These are phyloP conservation scores for Boletellus deceptivus DNA, from an alignment of 1,284 basidiomycete genomes.

Conservation along the genomic window DNA sequence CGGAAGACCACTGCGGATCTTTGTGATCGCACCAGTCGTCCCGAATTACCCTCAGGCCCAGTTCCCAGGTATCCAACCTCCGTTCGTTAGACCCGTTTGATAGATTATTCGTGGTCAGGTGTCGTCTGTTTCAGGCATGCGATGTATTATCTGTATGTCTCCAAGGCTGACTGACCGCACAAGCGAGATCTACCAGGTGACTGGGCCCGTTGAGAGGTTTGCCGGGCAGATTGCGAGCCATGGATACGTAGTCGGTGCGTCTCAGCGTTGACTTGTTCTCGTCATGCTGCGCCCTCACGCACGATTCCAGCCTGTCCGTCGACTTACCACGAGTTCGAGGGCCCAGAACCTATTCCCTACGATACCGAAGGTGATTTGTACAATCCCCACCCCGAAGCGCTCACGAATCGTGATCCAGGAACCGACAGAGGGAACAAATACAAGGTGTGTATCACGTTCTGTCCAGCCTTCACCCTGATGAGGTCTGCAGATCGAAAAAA, in stretches of 20 bases:
- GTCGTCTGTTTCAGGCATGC: constrained; percentile 77
- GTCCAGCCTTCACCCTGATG: constrained; percentile 11
- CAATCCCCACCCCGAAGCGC: not conserved
- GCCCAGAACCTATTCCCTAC: constrained; percentile 83
- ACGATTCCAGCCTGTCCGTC: constrained; percentile 66
- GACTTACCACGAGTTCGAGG: constrained; percentile 87
- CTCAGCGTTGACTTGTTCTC: not conserved
- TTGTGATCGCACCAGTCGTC: constrained; percentile 67
- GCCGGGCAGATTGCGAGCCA: constrained; percentile 91
- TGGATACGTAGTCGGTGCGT: constrained; percentile 73
- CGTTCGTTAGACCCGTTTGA: not conserved
- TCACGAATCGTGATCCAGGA: constrained; percentile 29
- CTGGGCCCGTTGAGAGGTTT: constrained; percentile 85
- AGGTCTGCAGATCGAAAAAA: constrained; percentile 71
- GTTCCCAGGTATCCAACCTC: constrained; percentile 59
- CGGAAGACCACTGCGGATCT: constrained; percentile 73
- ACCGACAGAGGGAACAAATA: constrained; percentile 87
- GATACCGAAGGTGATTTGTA: constrained; percentile 66
- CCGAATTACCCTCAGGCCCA: constrained; percentile 77
- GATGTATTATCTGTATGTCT: not conserved
- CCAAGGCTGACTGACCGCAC: constrained; percentile 3
- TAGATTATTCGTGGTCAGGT: constrained; percentile 41
- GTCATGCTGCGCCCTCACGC: not conserved
- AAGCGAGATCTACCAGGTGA: constrained; percentile 86
- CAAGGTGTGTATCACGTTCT: constrained; percentile 51